Percentiles rank a stretch among this genome's conserved stretches.
Evolutionary conservation across 352 stramenopile species (phyloP).

Genomic region (Phytophthora pseudosyringae): DNA sequence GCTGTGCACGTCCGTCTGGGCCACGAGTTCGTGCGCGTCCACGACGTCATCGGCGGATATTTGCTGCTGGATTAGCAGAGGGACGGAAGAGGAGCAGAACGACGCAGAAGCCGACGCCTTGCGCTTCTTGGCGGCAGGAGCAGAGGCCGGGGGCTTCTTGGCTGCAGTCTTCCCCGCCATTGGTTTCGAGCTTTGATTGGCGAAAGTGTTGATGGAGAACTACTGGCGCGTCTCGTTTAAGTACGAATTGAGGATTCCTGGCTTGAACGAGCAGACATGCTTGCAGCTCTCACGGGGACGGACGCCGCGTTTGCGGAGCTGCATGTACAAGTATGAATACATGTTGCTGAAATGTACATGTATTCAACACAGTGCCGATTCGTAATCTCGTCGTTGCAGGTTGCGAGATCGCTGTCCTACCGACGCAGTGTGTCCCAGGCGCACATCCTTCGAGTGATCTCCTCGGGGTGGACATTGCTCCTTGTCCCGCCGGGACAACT

Average conservation of each 20-base stretch:
- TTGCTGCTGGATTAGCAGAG: conserved; percentile 49
- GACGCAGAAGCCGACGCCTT: conserved; percentile 26
- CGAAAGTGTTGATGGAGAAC: neutral
- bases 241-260: neutral
- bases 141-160: conserved; percentile 21
- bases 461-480: no score
- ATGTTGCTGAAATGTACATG: no score
- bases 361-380: neutral
- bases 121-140: conserved; percentile 60
- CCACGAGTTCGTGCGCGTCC: conserved; percentile 61
- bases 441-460: conserved; percentile 14
- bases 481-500: neutral
- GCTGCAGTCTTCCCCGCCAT: conserved; percentile 50
- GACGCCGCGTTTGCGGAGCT: no score
- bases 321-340: no score
- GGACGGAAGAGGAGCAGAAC: conserved; percentile 40
- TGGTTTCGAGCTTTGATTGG: conserved; percentile 22
- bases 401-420: conserved; percentile 6
- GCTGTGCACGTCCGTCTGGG: conserved; percentile 69
- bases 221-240: neutral
- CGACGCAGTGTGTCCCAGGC: conserved; percentile 7
- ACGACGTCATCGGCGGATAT: conserved; percentile 58
- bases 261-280: no score
- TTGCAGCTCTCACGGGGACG: no score
- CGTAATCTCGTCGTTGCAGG: conserved; percentile 5